phyloP scores from a whole-genome alignment of 1,284 basidiomycete species.

The Rhizopogon hawkerae region DNA sequence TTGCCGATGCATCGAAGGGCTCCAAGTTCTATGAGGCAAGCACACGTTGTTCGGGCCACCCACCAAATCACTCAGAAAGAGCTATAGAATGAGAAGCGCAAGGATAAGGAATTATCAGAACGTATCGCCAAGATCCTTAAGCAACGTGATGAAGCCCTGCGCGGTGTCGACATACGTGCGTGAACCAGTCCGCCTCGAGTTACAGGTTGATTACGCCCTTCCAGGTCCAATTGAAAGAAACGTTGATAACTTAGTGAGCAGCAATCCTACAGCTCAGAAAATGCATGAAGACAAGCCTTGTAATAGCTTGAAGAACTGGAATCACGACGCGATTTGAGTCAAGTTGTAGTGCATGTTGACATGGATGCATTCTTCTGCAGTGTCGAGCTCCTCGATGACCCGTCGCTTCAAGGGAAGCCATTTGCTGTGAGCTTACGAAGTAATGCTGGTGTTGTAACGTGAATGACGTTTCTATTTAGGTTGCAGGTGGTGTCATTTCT shows the following conservation, averaged over 20 bases:
- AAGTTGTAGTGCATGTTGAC: slow-evolving; percentile 82
- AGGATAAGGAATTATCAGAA: slow-evolving; percentile 71
- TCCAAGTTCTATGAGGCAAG: slow-evolving; percentile 76
- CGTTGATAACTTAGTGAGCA: slow-evolving; percentile 21
- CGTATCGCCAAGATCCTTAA: slow-evolving; percentile 60
- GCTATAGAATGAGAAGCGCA: slow-evolving; percentile 70
- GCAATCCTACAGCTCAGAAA: not conserved
- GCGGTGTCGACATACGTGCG: slow-evolving; percentile 54
- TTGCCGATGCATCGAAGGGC: slow-evolving; percentile 74
- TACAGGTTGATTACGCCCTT: not conserved
- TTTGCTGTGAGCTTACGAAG: slow-evolving; percentile 59
- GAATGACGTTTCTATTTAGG: slow-evolving; percentile 32
- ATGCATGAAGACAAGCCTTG: not conserved
- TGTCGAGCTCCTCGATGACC: slow-evolving; percentile 75
- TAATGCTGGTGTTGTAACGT: not conserved
- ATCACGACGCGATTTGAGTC: slow-evolving; percentile 66
- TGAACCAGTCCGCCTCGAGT: slow-evolving; percentile 10
- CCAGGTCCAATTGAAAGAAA: slow-evolving; percentile 23
- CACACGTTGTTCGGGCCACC: slow-evolving; percentile 1
- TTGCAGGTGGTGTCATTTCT: slow-evolving; percentile 68
- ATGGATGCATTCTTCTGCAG: slow-evolving; percentile 75
- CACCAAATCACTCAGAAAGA: slow-evolving; percentile 7
- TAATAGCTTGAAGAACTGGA: slow-evolving; percentile 70
- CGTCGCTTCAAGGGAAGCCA: slow-evolving; percentile 71
- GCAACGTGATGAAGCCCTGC: slow-evolving; percentile 53